Evolutionary conservation across 2,329 filamentous ascomycete genomes (phyloP), one percentile per base, ranked within the genome.

Genomic region (Periglandula ipomoeae): DNA sequence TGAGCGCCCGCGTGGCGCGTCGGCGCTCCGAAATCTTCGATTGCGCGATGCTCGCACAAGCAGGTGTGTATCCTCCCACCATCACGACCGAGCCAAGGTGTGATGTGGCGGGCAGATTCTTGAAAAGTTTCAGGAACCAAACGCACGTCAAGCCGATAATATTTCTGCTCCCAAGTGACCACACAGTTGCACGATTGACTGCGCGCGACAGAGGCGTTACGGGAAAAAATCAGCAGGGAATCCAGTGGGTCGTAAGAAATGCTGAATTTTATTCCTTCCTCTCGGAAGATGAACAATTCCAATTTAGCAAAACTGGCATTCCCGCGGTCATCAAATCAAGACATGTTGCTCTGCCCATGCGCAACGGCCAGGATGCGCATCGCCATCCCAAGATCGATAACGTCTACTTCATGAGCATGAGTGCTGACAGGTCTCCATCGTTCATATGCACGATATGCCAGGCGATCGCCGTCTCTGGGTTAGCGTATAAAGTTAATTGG

Each of bases 391-490:
- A 41, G 39, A 41, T 24, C 20, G 35, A 34, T 34, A n/a, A 38
- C 15, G 35, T 19, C 7, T 10, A 5, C n/a, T 10, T 17, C 17
- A 5, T 38, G 10, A 11, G 10, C 11, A 38, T 13, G 27, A 10
- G 3, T 30, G 19, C 44, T 47, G 17, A 24, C 23, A 39, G 24
- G 20, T 40, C 11, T 7, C 23, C 42, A 34, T 35, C 24, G 22
- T 30, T 47, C 22, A 50, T 23, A 23, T 54, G 55, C 55, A 52
- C 46, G 32, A 50, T 46, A 32, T 56, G 55, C 50, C 41, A 24
- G 37, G 34, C 42, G 24, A 51, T 55, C 39, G 41, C 55, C 51
- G 44, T 46, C 44, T 55, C 34, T n/a, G 55, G 55, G 19, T 30
- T 55, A 55, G 53, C 50, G 53, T 45, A 9, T 7, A 7, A 19